Base-by-base conservation (phyloP, 2,329 filamentous ascomycete species). In the Epichloe typhina region DNA sequence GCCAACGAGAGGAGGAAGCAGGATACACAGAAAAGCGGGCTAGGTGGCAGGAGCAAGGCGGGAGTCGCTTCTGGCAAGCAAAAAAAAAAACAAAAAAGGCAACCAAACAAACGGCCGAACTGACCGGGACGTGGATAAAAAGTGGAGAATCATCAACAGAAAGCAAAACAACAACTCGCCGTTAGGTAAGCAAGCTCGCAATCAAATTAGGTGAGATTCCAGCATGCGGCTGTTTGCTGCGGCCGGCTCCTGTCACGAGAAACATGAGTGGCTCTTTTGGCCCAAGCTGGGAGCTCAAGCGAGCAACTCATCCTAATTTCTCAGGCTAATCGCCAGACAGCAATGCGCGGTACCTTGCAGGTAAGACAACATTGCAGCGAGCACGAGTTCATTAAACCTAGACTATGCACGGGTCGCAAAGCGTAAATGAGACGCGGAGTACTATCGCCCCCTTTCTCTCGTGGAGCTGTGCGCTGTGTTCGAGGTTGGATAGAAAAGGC, bases 1-100 rank as follows among this genome's bases (percentile, higher is more conserved):
- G 67, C 66, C 67, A 69, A 69, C 67, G 64, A 62, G 61, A 58
- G 59, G 61, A 62, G 61, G 62, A 58, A 55, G 59, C 59, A 59
- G 62, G 56, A 58, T 55, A 52, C 61, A 63, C 43, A 50, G n/a
- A 52, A 40, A 50, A 50, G 54, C 53, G 52, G 51, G 52, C 51
- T 50, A 46, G 41, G 48, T 50, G 52, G 52, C 48, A 47, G 47
- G 50, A 26, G 41, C 40, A 43, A 43, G 39, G 38, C 38, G 38
- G 47, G 21, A 43, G 46, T 46, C 38, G 42, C 42, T 35, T 44
- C 38, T 37, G 33, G 11, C 40, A 19, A 39, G 45, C 37, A 46
- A 52, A 19, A 46, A 52, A 17, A 43, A 39, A 47, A 46, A 52
- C 33, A 33, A 47, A 43, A 52, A 50, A 45, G 11, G 13, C 36